Evolutionary conservation across 2,329 filamentous ascomycete species (phyloP), one percentile per base, ranked within the genome.

Genomic region (Coniella vitis): DNA sequence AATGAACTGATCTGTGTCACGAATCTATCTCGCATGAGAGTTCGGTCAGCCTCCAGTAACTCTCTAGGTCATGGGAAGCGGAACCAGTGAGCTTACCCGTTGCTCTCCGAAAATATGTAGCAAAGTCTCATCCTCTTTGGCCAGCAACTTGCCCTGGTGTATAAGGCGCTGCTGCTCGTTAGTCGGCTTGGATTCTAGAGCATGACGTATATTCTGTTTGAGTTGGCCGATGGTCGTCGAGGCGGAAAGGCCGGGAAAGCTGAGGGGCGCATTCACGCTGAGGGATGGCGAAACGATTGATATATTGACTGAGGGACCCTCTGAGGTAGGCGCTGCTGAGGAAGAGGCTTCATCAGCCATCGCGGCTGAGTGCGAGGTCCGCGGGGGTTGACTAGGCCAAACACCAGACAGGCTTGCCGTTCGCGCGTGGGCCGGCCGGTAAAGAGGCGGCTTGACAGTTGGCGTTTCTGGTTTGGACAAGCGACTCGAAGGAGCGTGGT

Each of bases 141-240:
- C 61, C 41, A 84, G 64, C 40, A 80, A 69, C 32, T 78, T 74
- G 1, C 81, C 81, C 37, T 75, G 70, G 57, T 83, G 74, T 34
- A 84, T 84, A 51, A 84, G 64, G 37, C 80, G 71, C 60, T 83
- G 78, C 31, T 74, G 69, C 31, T 78, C 71, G 52, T 79, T 71
- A 14, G 69, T 57, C 3, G 79, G 78, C 45, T 70, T 73, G 38
- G 73, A 61, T 20, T 69, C 64, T 37, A 83, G 60, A 3, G 62
- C 59, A 56, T 78, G 69, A 29, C 77, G 74, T 50, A 84, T 80
- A 59, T 67, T 76, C 38, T 73, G 72, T 60, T 83, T 83, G 31
- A 84, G 64, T 60, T 80, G 67, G 48, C 70, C 71, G 41, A 83
- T 67, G 0, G 77, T 81, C 2, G 75, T 79, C 1, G 67, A 65